Percentiles rank a stretch among this genome's conserved stretches.
These are phyloP conservation scores for Penicillium capsulatum DNA, from an alignment of 2,329 filamentous ascomycete species.

Conservation along the genomic window DNA sequence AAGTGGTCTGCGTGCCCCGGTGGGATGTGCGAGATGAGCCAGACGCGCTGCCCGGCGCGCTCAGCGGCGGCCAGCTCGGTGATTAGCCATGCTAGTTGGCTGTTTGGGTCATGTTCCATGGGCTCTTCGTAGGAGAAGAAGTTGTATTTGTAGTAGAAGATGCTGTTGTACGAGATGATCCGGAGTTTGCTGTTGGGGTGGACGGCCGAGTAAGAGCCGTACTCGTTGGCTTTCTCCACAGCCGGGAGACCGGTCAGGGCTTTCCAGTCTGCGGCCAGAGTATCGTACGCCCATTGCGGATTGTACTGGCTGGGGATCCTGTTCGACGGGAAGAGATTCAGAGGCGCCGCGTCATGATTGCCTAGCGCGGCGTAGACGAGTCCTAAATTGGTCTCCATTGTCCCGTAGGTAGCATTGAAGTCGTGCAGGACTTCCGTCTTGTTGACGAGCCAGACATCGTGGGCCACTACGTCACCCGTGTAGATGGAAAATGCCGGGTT, in stretches of 20 bases:
- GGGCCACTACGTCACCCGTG: constrained; percentile 57
- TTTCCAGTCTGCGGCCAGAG: constrained; percentile 47
- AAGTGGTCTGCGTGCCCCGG: constrained; percentile 50
- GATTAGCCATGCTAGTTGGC: constrained; percentile 53
- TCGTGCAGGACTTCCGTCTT: constrained; percentile 31
- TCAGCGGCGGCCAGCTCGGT: constrained; percentile 53
- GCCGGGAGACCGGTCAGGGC: constrained; percentile 45
- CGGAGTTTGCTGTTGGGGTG: constrained; percentile 48
- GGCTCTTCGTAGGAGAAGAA: constrained; percentile 53
- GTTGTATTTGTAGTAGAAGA: constrained; percentile 58
- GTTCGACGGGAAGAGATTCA: constrained; percentile 50
- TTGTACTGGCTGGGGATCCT: constrained; percentile 35
- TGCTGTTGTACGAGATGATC: constrained; percentile 58
- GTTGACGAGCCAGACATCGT: constrained; percentile 41
- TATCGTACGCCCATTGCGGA: constrained; percentile 53
- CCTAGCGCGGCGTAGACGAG: constrained; percentile 53
- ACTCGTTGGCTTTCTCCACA: constrained; percentile 35
- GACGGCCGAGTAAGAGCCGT: constrained; percentile 51
- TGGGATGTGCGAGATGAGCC: constrained; percentile 57
- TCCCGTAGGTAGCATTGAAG: constrained; percentile 46
- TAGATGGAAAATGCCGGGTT: constrained; percentile 55
- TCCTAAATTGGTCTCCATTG: constrained; percentile 43
- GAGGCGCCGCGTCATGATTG: constrained; percentile 55
- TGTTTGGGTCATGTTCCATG: constrained; percentile 50
- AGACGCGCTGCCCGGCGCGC: constrained; percentile 50